phyloP scores from a whole-genome alignment of 306 rosid species.

The Castanopsis chinensis region DNA sequence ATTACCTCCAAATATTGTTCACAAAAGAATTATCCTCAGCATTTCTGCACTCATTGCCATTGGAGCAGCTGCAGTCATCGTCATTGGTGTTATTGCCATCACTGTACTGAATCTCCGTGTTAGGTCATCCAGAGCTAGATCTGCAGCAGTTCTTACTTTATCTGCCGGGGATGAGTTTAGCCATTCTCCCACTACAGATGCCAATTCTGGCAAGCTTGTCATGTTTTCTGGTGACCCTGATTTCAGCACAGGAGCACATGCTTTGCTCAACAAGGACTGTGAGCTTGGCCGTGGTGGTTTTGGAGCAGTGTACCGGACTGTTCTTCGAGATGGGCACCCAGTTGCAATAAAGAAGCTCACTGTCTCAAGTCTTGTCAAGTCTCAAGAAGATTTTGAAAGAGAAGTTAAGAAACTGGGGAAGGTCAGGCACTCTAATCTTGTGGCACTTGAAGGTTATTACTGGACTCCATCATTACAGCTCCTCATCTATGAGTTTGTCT shows the following conservation, averaged over 20 bases:
- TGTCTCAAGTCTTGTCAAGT: slow-evolving; percentile 95
- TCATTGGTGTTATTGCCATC: slow-evolving; percentile 88
- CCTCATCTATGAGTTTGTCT: slow-evolving; percentile 77
- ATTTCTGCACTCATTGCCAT: slow-evolving; percentile 97
- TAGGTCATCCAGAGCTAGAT: slow-evolving; percentile 51
- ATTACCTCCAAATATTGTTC: slow-evolving; percentile 54
- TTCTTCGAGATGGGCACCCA: slow-evolving; percentile 81
- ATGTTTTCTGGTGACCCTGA: slow-evolving; percentile 99
- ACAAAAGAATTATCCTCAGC: slow-evolving; percentile 88
- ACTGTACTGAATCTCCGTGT: slow-evolving; percentile 90
- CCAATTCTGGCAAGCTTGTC: slow-evolving; percentile 95
- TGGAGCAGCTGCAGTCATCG: slow-evolving; percentile 94
- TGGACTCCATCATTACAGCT: slow-evolving; percentile 99
- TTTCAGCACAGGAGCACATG: slow-evolving; percentile 93
- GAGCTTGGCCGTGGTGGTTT: slow-evolving; percentile 99
- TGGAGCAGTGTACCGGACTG: slow-evolving; percentile 87
- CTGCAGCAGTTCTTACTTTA: slow-evolving; percentile 60
- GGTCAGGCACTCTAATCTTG: slow-evolving; percentile 82
- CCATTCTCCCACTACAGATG: slow-evolving; percentile 85
- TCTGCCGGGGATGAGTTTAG: slow-evolving; percentile 92
- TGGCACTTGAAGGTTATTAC: slow-evolving; percentile 93
- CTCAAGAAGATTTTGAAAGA: slow-evolving; percentile 92
- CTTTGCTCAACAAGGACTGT: slow-evolving; percentile 94
- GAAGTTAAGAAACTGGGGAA: slow-evolving; percentile 94
- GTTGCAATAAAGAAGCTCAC: slow-evolving; percentile 99